phyloP scores from a whole-genome alignment of 2,329 filamentous ascomycete genomes.

The Fusarium foetens region DNA sequence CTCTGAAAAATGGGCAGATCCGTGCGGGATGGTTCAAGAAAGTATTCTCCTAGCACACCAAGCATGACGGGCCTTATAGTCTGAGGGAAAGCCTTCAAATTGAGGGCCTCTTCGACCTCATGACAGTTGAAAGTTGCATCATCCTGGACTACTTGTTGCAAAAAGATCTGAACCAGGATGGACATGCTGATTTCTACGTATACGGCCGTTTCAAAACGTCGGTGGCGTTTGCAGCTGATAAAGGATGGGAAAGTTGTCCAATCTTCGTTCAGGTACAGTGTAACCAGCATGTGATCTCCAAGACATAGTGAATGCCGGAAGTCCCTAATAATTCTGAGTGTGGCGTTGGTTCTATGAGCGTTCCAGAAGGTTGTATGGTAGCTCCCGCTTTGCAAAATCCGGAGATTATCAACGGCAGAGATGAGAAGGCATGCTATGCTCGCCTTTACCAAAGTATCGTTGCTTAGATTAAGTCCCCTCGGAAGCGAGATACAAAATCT shows the following conservation, averaged over 20 bases:
- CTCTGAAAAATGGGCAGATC: not conserved
- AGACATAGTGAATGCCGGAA: accelerated
- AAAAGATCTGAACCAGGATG: not conserved
- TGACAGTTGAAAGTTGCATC: not conserved
- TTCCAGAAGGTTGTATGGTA: no score
- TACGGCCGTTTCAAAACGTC: accelerated
- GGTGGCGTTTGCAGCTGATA: not conserved
- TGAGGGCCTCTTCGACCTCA: not conserved
- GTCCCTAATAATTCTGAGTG: not conserved
- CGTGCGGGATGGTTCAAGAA: not conserved
- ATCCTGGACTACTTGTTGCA: not conserved
- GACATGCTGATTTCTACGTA: not conserved
- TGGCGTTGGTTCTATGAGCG: accelerated
- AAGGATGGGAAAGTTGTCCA: no score
- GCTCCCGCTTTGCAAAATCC: not conserved
- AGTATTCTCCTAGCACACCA: not conserved
- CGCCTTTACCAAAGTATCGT: accelerated
- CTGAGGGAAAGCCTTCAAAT: not conserved
- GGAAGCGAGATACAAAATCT: accelerated
- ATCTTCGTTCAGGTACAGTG: not conserved
- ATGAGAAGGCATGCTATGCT: not conserved
- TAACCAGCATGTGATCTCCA: not conserved
- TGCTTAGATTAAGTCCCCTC: accelerated
- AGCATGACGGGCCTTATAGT: not conserved
- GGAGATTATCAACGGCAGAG: not conserved